phyloP scores from a whole-genome alignment of 768 basidiomycete genomes.

The Mycena albidolilacea region DNA sequence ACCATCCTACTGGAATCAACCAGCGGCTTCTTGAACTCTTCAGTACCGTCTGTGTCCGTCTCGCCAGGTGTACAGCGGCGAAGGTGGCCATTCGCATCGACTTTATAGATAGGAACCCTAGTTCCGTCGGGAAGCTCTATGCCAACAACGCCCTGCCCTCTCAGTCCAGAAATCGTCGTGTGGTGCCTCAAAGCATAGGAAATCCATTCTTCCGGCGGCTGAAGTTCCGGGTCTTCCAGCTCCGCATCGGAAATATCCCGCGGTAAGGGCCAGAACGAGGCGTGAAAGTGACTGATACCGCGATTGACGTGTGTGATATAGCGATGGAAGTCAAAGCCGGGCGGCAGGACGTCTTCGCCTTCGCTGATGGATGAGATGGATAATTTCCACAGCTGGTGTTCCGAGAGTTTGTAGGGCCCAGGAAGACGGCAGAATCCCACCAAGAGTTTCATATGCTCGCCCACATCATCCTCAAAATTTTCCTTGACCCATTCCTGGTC shows the following conservation, averaged over 20 bases:
- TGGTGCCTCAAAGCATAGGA: not conserved
- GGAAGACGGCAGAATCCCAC: not conserved
- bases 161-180: not conserved
- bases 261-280: slow-evolving; percentile 1
- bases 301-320: slow-evolving; percentile 33
- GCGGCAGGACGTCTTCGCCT: not conserved
- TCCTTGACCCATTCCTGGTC: not conserved
- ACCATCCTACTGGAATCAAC: slow-evolving; percentile 25
- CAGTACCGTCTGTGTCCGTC: slow-evolving; percentile 12
- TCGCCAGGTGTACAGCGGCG: slow-evolving; percentile 24
- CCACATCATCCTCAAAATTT: no score
- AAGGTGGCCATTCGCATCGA: not conserved
- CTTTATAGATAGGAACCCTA: not conserved
- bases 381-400: slow-evolving; percentile 12
- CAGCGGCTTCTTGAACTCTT: slow-evolving; percentile 15
- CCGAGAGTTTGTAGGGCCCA: not conserved
- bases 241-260: slow-evolving; percentile 18
- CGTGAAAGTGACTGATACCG: slow-evolving; percentile 30
- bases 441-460: not conserved
- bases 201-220: not conserved
- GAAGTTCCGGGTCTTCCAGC: not conserved
- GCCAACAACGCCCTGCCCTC: slow-evolving; percentile 13
- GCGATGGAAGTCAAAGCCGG: slow-evolving; percentile 19
- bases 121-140: not conserved
- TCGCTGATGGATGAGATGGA: not conserved